Evolutionary conservation across 495 filamentous ascomycete species (phyloP), one percentile per base, ranked within the genome.

Genomic region (Thozetella sp.): DNA sequence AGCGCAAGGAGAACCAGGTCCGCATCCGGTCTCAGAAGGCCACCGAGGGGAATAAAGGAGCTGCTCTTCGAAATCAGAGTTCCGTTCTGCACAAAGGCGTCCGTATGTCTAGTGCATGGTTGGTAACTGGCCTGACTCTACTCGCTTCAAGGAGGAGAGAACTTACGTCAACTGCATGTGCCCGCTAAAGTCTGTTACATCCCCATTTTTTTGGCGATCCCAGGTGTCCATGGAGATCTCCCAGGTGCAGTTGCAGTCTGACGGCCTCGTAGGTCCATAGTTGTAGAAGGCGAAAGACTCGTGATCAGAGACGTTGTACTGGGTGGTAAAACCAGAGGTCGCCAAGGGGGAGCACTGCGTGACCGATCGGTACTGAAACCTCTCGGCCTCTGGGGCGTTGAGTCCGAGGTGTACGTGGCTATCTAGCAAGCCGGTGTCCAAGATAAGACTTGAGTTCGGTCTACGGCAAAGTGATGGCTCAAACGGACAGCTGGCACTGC

Each of bases 331-430:
- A 30, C 56, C 56, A n/a, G 43, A n/a, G 15, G 61, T 63, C 4
- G 23, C 48, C 37, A 63, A 20, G 3, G 61, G 61, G 24, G 61
- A 48, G 53, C 61, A 63, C 1, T 59, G 61, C n/a, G 37, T n/a
- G 22, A 55, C 25, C 1, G 26, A 4, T 26, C 61, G 46, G 20
- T 20, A 53, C 15, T 55, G 30, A 17, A 55, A 51, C 46, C 51
- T 20, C 10, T 55, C 25, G 20, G 53, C 2, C 48, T 24, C 2
- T 2, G 61, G 61, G 19, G 53, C 30, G 43, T 63, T 63, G 12
- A 63, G 9, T 10, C 61, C 61, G 1, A 63, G 46, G 53, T 63
- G 27, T 1, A 37, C 15, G 22, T 58, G 55, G 48, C 56, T 58
- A 25, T 55, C 53, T 3, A 63, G 2, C 22, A 48, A 25, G 22